Evolutionary conservation across 176 grass and related monocot species (phyloP).

Genomic region (Avena atlantica): DNA sequence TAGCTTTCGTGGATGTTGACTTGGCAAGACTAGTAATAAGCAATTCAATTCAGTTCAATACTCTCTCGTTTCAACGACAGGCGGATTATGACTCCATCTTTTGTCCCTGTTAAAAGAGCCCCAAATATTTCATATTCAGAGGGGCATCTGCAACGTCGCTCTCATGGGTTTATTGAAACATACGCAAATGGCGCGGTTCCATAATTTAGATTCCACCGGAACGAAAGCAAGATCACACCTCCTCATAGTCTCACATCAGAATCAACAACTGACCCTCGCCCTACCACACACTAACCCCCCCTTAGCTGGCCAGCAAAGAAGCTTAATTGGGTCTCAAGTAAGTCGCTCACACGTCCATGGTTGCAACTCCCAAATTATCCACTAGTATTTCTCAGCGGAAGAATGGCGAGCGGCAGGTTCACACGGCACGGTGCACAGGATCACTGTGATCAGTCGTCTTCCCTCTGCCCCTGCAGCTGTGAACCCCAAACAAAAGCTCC

Average conservation of each 20-base stretch:
- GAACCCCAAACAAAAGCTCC: not conserved
- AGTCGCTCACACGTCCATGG: not conserved
- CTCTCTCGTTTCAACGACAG: too few species aligned
- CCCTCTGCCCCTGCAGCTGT: slow-evolving; percentile 3
- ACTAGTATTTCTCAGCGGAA: not conserved
- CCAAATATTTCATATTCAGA: not conserved
- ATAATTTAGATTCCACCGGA: not conserved
- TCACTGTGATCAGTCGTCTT: not conserved
- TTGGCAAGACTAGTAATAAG: too few species aligned
- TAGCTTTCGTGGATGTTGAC: not conserved
- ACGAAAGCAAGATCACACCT: slow-evolving; percentile 21
- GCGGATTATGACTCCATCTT: too few species aligned
- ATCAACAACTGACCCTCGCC: not conserved
- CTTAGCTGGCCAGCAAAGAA: not conserved
- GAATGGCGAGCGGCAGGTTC: slow-evolving; percentile 32
- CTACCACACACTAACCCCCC: not conserved
- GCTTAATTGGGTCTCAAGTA: slow-evolving; percentile 33
- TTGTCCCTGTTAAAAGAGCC: too few species aligned
- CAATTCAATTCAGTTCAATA: too few species aligned
- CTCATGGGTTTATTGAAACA: not conserved
- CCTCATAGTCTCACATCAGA: not conserved
- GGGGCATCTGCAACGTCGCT: not conserved
- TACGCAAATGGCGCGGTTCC: not conserved
- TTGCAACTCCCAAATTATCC: slow-evolving; percentile 4
- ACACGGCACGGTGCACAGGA: not conserved